phyloP scores from a whole-genome alignment of 345 rosid genomes.

The Chamaenerion angustifolium region DNA sequence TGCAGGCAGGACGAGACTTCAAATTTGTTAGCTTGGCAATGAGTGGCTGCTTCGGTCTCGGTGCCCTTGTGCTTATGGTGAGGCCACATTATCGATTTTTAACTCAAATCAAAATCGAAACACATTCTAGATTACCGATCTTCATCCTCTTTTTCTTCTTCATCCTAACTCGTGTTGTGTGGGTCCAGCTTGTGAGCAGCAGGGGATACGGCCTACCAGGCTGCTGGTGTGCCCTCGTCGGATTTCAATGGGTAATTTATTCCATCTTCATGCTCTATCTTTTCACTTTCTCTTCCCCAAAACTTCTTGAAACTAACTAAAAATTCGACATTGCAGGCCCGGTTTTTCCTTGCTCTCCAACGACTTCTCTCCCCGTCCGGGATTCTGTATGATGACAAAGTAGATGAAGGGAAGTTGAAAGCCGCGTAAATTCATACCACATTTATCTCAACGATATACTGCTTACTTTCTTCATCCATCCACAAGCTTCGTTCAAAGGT shows the following conservation, averaged over 20 bases:
- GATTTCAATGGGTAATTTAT: conserved; percentile 50
- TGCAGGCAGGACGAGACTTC: conserved; percentile 92
- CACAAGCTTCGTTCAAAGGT: neutral
- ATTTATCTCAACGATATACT: no score
- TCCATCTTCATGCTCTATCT: conserved; percentile 23
- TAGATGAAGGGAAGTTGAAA: conserved; percentile 17
- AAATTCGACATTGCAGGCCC: conserved; percentile 16
- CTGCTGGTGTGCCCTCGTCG: conserved; percentile 45
- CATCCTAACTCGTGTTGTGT: no score
- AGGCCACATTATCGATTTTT: conserved; percentile 1
- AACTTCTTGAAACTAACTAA: no score
- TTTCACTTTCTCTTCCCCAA: neutral
- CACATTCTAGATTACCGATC: neutral
- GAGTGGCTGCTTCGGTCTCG: conserved; percentile 62
- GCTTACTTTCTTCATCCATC: neutral
- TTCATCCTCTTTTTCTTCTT: no score
- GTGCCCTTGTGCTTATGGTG: conserved; percentile 51
- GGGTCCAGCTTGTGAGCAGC: conserved; percentile 38
- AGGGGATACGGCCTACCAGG: conserved; percentile 41
- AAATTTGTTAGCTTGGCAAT: conserved; percentile 60
- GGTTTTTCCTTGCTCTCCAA: conserved; percentile 25
- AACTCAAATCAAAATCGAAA: no score
- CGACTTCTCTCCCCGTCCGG: conserved; percentile 40
- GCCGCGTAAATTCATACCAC: conserved; percentile 4
- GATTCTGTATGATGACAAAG: conserved; percentile 21